phyloP scores from a whole-genome alignment of 441 rosid species.

The Bocquillonia castaneifolia region DNA sequence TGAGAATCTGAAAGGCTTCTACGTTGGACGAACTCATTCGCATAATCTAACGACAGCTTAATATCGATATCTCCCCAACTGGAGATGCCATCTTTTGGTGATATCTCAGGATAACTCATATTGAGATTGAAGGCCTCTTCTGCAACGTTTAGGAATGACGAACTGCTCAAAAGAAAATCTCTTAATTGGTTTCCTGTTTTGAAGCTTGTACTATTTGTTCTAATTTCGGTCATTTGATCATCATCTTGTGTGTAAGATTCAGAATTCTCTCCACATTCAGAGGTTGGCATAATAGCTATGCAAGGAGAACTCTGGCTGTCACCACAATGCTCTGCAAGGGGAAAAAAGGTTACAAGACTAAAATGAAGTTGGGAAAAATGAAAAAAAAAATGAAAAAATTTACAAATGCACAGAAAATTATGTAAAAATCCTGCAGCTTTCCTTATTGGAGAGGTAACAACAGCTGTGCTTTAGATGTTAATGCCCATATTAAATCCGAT shows the following conservation, averaged over 20 bases:
- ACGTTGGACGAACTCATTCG: slow-evolving; percentile 50
- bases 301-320: slow-evolving; percentile 28
- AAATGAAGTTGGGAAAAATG: neutral
- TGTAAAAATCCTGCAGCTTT: neutral
- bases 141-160: slow-evolving; percentile 42
- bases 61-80: slow-evolving; percentile 18
- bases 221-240: slow-evolving; percentile 10
- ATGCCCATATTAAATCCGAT: neutral
- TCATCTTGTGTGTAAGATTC: slow-evolving; percentile 22
- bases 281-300: slow-evolving; percentile 17
- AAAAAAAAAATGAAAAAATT: neutral
- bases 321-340: slow-evolving; percentile 32
- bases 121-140: slow-evolving; percentile 44
- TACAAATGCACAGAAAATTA: neutral
- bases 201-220: slow-evolving; percentile 16
- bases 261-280: slow-evolving; percentile 16
- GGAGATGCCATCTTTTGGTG: slow-evolving; percentile 18
- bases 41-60: slow-evolving; percentile 50
- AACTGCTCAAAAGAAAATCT: slow-evolving; percentile 42
- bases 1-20: slow-evolving; percentile 42
- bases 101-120: slow-evolving; percentile 21
- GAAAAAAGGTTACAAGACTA: neutral
- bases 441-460: neutral
- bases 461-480: neutral
- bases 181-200: slow-evolving; percentile 28